Percentiles rank a stretch among this genome's conserved stretches.
These are phyloP conservation scores for Shiraia bambusicola DNA, from an alignment of 2,329 filamentous ascomycete genomes.

Conservation along the genomic window DNA sequence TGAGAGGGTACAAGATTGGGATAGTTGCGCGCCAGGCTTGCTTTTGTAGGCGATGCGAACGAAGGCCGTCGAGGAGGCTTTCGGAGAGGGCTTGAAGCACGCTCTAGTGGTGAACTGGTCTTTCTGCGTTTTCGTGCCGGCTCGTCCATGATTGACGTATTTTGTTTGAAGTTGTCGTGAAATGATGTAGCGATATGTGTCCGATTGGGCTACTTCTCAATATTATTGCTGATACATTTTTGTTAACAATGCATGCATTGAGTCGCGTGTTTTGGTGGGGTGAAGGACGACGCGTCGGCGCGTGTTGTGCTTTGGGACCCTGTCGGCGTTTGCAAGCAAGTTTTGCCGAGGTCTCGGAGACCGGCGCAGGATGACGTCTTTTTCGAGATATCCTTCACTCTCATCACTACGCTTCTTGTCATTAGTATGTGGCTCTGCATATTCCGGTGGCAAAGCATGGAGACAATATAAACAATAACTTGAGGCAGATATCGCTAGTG, in stretches of 20 bases:
- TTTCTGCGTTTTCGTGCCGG: constrained; percentile 40
- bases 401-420: constrained; percentile 14
- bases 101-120: constrained; percentile 31
- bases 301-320: constrained; percentile 21
- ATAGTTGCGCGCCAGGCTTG: constrained; percentile 44
- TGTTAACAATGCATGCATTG: constrained; percentile 2
- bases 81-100: constrained; percentile 28
- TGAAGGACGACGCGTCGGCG: constrained; percentile 29
- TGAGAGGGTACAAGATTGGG: constrained; percentile 32
- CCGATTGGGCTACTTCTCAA: not conserved
- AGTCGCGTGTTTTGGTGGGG: constrained; percentile 5
- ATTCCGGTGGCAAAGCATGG: constrained; percentile 8
- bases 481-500: not conserved
- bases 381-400: constrained; percentile 7
- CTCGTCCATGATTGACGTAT: constrained; percentile 27
- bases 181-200: not conserved
- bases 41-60: constrained; percentile 45
- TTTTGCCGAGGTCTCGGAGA: constrained; percentile 30
- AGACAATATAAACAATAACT: not conserved
- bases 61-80: constrained; percentile 40
- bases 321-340: constrained; percentile 21
- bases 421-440: not conserved
- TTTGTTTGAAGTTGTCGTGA: not conserved
- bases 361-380: constrained; percentile 39
- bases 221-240: not conserved